Conservation (phyloP, 805 yeast genomes). For the Wickerhamiella lipophila region DNA sequence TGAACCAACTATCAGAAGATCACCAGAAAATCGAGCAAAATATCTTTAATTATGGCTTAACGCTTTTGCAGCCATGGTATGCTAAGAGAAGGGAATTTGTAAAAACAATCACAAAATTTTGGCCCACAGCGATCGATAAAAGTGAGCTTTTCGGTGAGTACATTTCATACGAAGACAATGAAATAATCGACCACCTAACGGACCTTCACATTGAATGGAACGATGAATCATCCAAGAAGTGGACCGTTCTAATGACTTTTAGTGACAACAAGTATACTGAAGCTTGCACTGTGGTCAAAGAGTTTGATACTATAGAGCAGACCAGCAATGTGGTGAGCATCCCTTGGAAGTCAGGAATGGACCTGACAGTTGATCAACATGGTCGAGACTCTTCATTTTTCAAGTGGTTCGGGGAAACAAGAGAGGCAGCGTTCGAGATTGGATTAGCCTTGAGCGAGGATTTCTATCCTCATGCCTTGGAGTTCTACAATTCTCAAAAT, state of each 20-base stretch:
- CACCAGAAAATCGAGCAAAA: conserved; percentile 17
- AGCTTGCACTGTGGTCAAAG: conserved; percentile 48
- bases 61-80: conserved; percentile 44
- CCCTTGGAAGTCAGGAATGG: conserved; percentile 57
- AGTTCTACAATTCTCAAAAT: conserved; percentile 35
- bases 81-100: conserved; percentile 43
- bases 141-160: conserved; percentile 69
- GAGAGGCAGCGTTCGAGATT: conserved; percentile 67
- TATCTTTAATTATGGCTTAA: conserved; percentile 19
- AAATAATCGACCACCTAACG: conserved; percentile 51
- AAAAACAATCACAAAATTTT: conserved; percentile 53
- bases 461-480: conserved; percentile 72
- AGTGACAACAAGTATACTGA: conserved; percentile 39
- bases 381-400: conserved; percentile 57
- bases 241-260: conserved; percentile 49
- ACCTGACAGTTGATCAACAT: conserved; percentile 40
- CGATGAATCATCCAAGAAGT: conserved; percentile 38
- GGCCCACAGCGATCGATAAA: conserved; percentile 77
- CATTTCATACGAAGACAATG: conserved; percentile 62
- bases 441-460: conserved; percentile 66
- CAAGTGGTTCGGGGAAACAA: conserved; percentile 71
- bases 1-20: conserved; percentile 10
- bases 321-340: conserved; percentile 42
- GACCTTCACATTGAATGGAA: conserved; percentile 47
- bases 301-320: conserved; percentile 30